Evolutionary conservation across 768 basidiomycete genomes (phyloP).

Genomic region (Termitomyces sp.): DNA sequence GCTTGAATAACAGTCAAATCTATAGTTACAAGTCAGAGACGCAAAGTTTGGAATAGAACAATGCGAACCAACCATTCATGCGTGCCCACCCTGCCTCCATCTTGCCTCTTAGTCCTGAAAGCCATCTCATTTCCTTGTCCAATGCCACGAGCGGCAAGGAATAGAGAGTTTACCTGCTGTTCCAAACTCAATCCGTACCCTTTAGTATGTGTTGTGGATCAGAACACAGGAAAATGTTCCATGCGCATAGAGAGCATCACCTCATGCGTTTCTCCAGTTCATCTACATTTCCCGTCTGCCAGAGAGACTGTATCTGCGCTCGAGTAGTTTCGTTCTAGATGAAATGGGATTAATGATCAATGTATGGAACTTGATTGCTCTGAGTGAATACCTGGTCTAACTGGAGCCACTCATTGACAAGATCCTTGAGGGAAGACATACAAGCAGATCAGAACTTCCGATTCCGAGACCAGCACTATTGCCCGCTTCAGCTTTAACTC

Average conservation of each 20-base stretch:
- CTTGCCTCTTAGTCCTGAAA: conserved; percentile 60
- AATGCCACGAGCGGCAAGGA: not conserved
- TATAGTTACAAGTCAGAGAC: conserved; percentile 11
- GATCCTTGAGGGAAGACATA: conserved; percentile 26
- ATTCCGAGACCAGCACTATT: not conserved
- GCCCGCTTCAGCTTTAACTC: not conserved
- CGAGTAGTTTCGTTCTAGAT: conserved; percentile 45
- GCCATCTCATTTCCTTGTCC: conserved; percentile 24
- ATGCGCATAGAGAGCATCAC: conserved; percentile 21
- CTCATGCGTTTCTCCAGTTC: conserved; percentile 56
- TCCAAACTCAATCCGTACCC: conserved; percentile 77
- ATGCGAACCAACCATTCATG: conserved; percentile 59
- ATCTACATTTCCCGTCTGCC: conserved; percentile 30
- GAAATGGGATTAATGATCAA: not conserved
- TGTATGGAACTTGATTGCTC: not conserved
- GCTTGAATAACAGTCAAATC: conserved; percentile 77
- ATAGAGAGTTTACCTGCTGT: conserved; percentile 57
- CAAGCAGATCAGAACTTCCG: not conserved
- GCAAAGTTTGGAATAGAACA: not conserved
- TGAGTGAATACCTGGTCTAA: conserved; percentile 26
- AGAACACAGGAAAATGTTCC: not conserved
- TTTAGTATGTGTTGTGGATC: conserved; percentile 17
- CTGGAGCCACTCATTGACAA: conserved; percentile 33
- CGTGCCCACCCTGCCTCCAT: conserved; percentile 92
- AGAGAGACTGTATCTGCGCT: conserved; percentile 41